A percentile compares a stretch with the other conserved stretches of the same genome.
Evolutionary conservation across 2,329 filamentous ascomycete genomes (phyloP).

Genomic region (Penicillium sp.): DNA sequence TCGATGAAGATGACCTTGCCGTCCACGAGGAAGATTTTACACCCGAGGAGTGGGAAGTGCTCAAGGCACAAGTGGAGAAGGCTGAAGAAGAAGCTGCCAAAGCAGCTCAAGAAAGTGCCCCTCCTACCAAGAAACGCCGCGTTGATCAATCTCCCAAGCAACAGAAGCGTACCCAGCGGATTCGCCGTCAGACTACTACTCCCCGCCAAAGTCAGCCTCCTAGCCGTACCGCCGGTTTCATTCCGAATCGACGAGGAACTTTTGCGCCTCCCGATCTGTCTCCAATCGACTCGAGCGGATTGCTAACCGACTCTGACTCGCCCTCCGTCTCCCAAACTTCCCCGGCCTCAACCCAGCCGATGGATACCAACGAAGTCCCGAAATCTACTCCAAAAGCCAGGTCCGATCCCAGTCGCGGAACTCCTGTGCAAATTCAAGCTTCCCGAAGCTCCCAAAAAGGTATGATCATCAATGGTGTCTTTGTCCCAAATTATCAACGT

Average conservation of each 20-base stretch:
- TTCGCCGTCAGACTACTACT: constrained; percentile 1
- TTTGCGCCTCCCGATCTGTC: constrained; percentile 24
- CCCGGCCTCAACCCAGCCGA: neutral
- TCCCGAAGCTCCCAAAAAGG: neutral
- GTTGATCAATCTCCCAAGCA: constrained; percentile 13
- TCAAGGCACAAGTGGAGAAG: constrained; percentile 10
- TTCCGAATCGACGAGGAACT: constrained; percentile 32
- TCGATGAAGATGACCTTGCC: constrained; percentile 43
- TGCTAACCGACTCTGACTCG: constrained; percentile 30
- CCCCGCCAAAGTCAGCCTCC: constrained; percentile 8
- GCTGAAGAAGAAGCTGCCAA: constrained; percentile 20
- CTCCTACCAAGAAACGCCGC: constrained; percentile 19
- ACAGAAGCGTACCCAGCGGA: constrained; percentile 12
- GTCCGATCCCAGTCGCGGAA: neutral
- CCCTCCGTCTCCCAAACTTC: constrained; percentile 15
- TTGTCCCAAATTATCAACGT: neutral
- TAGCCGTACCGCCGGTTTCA: constrained; percentile 26
- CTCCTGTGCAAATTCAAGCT: neutral
- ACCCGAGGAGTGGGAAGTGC: constrained; percentile 33
- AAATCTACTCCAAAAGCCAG: neutral
- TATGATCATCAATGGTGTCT: constrained; percentile 2
- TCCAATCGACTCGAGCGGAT: constrained; percentile 37
- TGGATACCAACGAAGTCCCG: no score
- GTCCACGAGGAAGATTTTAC: constrained; percentile 29
- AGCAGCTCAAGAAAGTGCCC: constrained; percentile 1